phyloP scores from a whole-genome alignment of 2,329 filamentous ascomycete genomes.

The Juglanconis oblonga region DNA sequence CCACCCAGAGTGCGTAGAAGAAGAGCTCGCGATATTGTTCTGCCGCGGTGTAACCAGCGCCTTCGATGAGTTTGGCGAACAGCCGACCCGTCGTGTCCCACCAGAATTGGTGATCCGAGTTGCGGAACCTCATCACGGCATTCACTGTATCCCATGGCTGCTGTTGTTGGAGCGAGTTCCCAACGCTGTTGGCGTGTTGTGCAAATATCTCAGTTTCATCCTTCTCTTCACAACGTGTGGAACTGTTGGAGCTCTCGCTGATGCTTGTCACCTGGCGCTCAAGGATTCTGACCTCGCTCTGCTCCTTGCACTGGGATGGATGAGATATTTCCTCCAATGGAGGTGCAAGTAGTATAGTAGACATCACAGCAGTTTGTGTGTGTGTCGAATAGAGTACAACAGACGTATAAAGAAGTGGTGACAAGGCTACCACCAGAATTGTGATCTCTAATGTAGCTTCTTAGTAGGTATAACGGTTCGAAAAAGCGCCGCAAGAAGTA shows the following conservation, averaged over 20 bases:
- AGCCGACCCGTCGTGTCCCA: constrained; percentile 24
- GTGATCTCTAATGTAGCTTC: no score
- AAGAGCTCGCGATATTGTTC: constrained; percentile 25
- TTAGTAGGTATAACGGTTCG: no score
- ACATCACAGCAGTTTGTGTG: not conserved
- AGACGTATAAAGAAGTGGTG: no score
- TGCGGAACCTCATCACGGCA: constrained; percentile 21
- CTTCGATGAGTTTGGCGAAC: constrained; percentile 23
- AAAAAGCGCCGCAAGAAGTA: no score
- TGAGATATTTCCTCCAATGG: not conserved
- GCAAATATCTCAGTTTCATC: not conserved
- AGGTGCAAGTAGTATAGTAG: not conserved
- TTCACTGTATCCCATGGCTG: constrained; percentile 23
- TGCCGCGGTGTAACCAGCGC: constrained; percentile 22
- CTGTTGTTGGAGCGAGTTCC: not conserved
- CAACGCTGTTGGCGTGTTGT: not conserved
- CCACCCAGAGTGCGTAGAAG: constrained; percentile 24
- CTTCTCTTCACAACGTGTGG: not conserved
- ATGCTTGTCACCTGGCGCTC: not conserved
- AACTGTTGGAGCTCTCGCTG: not conserved
- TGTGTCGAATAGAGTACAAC: no score
- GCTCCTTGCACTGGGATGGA: not conserved
- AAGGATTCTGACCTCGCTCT: not conserved
- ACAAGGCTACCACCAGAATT: no score
- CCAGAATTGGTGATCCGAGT: constrained; percentile 24